Base-by-base conservation (phyloP, 129 eudicot species). In the Pseudognaphalium luteoalbum region DNA sequence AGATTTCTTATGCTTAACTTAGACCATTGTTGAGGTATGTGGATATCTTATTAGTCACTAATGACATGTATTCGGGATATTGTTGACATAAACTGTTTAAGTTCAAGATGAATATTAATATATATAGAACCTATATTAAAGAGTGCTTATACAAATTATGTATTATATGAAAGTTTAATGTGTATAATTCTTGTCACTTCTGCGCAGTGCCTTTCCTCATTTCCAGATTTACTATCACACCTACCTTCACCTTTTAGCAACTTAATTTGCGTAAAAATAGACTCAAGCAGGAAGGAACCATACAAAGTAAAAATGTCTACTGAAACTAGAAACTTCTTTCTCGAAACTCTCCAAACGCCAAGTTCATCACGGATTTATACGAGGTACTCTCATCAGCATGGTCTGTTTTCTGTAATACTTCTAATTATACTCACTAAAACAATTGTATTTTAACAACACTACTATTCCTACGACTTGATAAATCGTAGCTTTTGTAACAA, bases 341-440 rank as follows among this genome's bases (percentile, higher is more conserved):
- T 71, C 5, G 65, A 71, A 71, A 71, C 65, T 71, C 76, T 52
- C 76, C 66, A 71, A 71, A n/a, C 0, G 76, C 76, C 20, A 71
- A 32, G 0, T 71, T 71, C 65, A 54, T 52, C 76, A 71, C 54
- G 76, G 76, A 71, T 51, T 30, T 71, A 71, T 66, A 66, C 8
- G 76, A 71, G 76, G 76, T 71, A 54, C 30, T n/a, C 15, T 34
- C 37, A 50, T 50, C 37, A 34, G 37, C 0, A 34, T 34, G 5
- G 6, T 4, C 0, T 34, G 6, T 34, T 2, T 34, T 34, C 4
- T 34, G 6, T 34, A 34, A 34, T 34, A 34, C 37, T 34, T 34
- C 6, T 4, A 5, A 34, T 25, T 25, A n/a, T n/a, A n/a, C n/a
- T n/a, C n/a, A n/a, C n/a, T n/a, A n/a, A n/a, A n/a, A n/a, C n/a